phyloP scores from a whole-genome alignment of 345 rosid species.

The Eucalyptus regnans region DNA sequence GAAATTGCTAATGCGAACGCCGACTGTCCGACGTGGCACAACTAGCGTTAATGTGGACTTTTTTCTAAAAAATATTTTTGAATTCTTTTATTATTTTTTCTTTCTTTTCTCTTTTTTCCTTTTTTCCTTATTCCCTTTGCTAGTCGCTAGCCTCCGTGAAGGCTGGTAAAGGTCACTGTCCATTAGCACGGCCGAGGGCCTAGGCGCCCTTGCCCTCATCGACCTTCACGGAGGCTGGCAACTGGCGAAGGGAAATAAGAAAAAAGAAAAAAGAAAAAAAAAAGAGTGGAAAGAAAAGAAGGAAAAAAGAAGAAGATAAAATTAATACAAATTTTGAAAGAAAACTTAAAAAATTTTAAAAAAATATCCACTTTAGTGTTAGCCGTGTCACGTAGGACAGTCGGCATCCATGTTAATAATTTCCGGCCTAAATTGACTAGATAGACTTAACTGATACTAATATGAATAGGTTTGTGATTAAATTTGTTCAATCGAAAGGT shows the following conservation, averaged over 20 bases:
- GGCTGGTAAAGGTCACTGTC: neutral
- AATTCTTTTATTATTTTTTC: too few relatives aligned
- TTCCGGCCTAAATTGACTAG: fast-evolving
- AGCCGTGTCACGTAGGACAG: fast-evolving
- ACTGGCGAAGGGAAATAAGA: neutral
- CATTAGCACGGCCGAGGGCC: too few relatives aligned
- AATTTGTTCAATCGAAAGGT: too few relatives aligned
- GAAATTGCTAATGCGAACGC: fast-evolving
- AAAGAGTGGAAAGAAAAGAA: too few relatives aligned
- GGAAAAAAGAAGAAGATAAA: too few relatives aligned
- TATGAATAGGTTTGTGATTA: neutral
- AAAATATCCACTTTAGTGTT: neutral
- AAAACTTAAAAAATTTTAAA: too few relatives aligned
- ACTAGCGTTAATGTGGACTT: neutral
- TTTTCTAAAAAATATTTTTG: too few relatives aligned
- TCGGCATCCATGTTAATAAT: fast-evolving
- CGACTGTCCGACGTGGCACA: fast-evolving
- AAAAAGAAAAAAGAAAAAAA: too few relatives aligned
- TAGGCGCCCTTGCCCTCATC: neutral
- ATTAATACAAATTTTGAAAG: too few relatives aligned
- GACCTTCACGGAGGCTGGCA: neutral
- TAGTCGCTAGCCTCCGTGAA: fast-evolving
- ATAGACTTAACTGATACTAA: neutral
- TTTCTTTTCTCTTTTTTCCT: too few relatives aligned
- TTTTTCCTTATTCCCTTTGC: neutral